Base-by-base conservation (phyloP, 768 basidiomycete species). In the Guyanaporus albipodus region DNA sequence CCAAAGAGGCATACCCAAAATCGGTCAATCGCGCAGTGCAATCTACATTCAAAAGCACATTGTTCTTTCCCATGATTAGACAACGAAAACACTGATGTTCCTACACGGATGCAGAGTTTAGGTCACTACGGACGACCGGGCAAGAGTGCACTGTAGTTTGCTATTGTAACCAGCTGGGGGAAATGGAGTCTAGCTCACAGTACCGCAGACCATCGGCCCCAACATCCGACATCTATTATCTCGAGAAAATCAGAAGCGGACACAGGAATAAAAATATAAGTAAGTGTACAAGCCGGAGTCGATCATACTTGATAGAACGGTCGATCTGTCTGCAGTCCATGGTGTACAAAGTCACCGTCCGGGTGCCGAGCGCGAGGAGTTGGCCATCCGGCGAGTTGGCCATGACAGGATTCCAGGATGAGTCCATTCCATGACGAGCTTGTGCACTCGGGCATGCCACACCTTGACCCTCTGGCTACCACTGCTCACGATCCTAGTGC, bases 1-100 rank as follows among this genome's bases (percentile, higher is more conserved):
- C 21, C 10, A 58, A 14, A 0, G 73, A 71, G 18, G 67, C 63
- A 32, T 57, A 48, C 1, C 76, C 76, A 33, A 77, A 77, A 47
- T 76, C 76, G 29, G 67, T 64, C 2, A 77, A 52, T n/a, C 67
- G 63, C 0, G 67, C 74, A 23, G 63, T 66, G 21, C 67, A 52
- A 2, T 48, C 33, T 18, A 24, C 43, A 7, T 55, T 52, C 4
- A 61, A 17, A 19, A 63, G 50, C 2, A 62, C 44, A 5, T 63
- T 60, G 2, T 49, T 58, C 61, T 62, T 18, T 40, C 22, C 1
- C 1, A 14, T 4, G 0, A 2, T 48, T 23, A 46, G 45, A 8
- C 1, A 10, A 40, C 21, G 1, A 32, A 1, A 14, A 18, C 4
- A 1, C 3, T 12, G 11, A 11, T 24, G 6, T 14, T 12, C 11